Evolutionary conservation across 352 stramenopile genomes (phyloP).

Genomic region (Aphanomyces astaci): DNA sequence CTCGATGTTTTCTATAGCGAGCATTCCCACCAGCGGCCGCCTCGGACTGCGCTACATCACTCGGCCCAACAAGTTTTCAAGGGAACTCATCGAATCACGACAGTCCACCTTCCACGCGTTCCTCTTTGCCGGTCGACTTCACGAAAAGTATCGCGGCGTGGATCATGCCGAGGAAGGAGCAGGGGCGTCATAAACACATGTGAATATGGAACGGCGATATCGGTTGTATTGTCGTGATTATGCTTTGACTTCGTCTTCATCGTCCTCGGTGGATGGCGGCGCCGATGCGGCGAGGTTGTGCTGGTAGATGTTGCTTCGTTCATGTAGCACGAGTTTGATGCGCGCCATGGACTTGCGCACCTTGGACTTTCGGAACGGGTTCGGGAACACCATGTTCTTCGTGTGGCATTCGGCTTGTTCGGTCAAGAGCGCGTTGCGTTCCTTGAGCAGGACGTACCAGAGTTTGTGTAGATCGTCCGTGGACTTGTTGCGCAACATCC

Average conservation of each 20-base stretch:
- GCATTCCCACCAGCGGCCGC: slow-evolving; percentile 14
- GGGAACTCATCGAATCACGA: slow-evolving; percentile 7
- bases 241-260: neutral
- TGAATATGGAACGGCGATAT: too few relatives aligned
- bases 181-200: too few relatives aligned
- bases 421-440: slow-evolving; percentile 95
- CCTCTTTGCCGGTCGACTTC: slow-evolving; percentile 8
- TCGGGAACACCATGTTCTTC: slow-evolving; percentile 70
- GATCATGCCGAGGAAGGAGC: too few relatives aligned
- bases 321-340: slow-evolving; percentile 81
- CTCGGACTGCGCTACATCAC: slow-evolving; percentile 16
- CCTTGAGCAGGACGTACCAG: slow-evolving; percentile 97
- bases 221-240: neutral
- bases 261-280: slow-evolving; percentile 25
- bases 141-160: neutral
- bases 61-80: slow-evolving; percentile 2
- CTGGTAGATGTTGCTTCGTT: slow-evolving; percentile 71
- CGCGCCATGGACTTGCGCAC: slow-evolving; percentile 84
- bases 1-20: slow-evolving; percentile 20
- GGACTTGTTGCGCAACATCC: slow-evolving; percentile 95
- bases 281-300: slow-evolving; percentile 38
- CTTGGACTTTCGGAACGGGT: slow-evolving; percentile 47
- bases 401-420: slow-evolving; percentile 78
- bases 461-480: slow-evolving; percentile 98
- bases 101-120: slow-evolving; percentile 18